Evolutionary conservation across 2,329 filamentous ascomycete species (phyloP), one percentile per base, ranked within the genome.

Genomic region (Ophiostoma australiae): DNA sequence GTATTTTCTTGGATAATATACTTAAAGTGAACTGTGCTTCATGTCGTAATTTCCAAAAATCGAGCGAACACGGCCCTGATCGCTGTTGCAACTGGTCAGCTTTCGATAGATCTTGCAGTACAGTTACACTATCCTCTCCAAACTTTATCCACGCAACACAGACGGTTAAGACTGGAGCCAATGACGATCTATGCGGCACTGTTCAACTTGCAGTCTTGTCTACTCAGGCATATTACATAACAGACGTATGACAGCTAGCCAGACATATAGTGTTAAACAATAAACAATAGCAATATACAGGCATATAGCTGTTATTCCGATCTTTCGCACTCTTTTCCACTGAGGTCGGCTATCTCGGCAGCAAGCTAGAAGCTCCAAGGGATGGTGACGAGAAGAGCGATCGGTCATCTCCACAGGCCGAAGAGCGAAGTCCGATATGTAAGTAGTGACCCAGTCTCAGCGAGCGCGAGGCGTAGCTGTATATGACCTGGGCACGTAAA

Each of bases 351-450:
- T 55, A 11, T 55, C 52, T 10, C 52, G 52, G 52, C 52, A 48
- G 44, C 37, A 39, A 39, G 10, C 37, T 39, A n/a, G 6, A 48
- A n/a, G n/a, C 52, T 55, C 8, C 13, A 63, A 2, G 27, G 31
- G 27, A 63, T 33, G 27, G 58, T 35, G 23, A 63, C 52, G 27
- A 55, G 23, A 27, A 55, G 5, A 55, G 5, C 3, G 20, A 20
- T 15, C 58, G 27, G 27, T 17, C 31, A 65, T 35, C 58, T 61
- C 58, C 58, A 65, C 58, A 35, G 27, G 58, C 58, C 58, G 58
- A 65, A 65, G 6, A 65, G 58, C 58, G 58, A 65, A 65, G 58
- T 15, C 58, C 58, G 58, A 65, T 15, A 65, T 55, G 20, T 27
- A 55, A 39, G 37, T 39, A 11, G n/a, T 20, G 44, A 3, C 15